Evolutionary conservation across 129 eudicot genomes (phyloP), one percentile per base, ranked within the genome.

Genomic region (Flaveria bidentis): DNA sequence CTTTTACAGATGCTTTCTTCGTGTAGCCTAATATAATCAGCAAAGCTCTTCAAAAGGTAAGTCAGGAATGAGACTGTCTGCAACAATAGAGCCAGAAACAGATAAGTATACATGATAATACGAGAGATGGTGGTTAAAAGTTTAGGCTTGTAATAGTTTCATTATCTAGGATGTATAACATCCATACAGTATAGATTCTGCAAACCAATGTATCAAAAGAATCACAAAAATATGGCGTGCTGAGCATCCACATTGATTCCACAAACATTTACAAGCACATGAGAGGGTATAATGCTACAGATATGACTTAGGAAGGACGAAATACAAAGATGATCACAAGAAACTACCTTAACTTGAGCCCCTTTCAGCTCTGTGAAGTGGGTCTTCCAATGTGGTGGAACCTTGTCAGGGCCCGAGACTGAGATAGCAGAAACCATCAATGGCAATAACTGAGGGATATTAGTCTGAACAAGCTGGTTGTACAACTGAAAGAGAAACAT

Each of bases 1-100:
- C 97, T 94, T 86, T 91, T 94, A 80, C 98, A 94, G 62, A 94
- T 94, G 86, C 96, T 91, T 81, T 94, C 98, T 76, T 94, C 98
- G 81, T 94, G 98, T 46, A 88, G 98, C 80, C 85, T 88, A 56
- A 94, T 94, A 78, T 91, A 94, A 69, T 94, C 98, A 45, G 93
- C 91, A 84, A 94, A 94, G 81, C 97, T 89, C 88, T 91, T 94
- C 89, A 94, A 78, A 70, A 94, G 92, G 85, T 94, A 94, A 23
- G 98, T 94, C 80, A 94, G 71, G 83, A 94, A 91, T 50, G 98
- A 94, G 69, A 94, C 98, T 22, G 98, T 94, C 97, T 93, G 97
- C 88, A 91, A 70, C 64, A 56, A 75, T 65, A 52, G 42, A 39
- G 72, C 60, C 67, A 66, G 23, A 65, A 75, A 66, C 61, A 44